Percentiles rank a stretch among this genome's conserved stretches.
These are phyloP conservation scores for Tardiomyces depauwii DNA, from an alignment of 1,139 yeast genomes.

Conservation along the genomic window DNA sequence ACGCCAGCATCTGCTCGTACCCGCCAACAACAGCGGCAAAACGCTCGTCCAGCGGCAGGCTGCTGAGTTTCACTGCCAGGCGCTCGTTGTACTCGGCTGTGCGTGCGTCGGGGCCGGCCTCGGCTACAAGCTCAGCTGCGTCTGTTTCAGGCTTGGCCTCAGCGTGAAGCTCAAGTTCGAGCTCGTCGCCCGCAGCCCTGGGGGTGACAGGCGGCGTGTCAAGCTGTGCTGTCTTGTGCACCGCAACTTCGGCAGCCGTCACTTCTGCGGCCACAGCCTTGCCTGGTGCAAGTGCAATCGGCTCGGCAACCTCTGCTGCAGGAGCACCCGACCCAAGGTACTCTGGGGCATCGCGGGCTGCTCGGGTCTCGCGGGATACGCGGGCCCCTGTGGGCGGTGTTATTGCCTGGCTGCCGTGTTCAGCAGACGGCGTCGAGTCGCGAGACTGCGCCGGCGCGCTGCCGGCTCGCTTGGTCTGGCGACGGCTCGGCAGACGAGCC, in stretches of 20 bases:
- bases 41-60: neutral
- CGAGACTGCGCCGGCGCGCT: neutral
- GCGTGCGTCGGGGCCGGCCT: neutral
- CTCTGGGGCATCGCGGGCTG: no score
- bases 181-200: neutral
- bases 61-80: neutral
- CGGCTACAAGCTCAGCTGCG: no score
- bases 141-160: neutral
- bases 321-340: neutral
- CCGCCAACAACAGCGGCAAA: slow-evolving; percentile 3
- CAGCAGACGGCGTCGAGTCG: neutral
- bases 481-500: slow-evolving; percentile 2
- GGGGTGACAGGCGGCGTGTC: neutral
- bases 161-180: no score
- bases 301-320: neutral
- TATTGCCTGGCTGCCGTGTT: no score
- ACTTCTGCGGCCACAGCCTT: neutral
- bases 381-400: no score
- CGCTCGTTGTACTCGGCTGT: neutral
- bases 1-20: slow-evolving; percentile 20
- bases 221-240: neutral
- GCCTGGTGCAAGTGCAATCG: no score
- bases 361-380: no score
- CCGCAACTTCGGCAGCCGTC: neutral
- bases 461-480: slow-evolving; percentile 1